Evolutionary conservation across 352 stramenopile genomes (phyloP).

Genomic region (Phytophthora sp.): DNA sequence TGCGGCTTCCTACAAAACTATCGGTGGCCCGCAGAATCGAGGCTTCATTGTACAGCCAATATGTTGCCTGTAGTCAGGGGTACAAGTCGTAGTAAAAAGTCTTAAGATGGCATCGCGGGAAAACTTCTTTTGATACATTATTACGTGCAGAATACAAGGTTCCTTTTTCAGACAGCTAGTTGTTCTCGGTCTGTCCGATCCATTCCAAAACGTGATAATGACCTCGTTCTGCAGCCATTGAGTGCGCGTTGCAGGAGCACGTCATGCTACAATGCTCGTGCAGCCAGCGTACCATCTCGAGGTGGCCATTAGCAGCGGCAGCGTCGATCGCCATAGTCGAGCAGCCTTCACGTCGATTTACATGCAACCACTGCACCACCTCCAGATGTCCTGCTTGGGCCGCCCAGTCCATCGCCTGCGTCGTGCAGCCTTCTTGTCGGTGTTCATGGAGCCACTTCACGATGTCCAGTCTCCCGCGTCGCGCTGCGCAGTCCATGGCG

Average conservation of each 20-base stretch:
- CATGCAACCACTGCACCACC: conserved; percentile 26
- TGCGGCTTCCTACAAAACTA: no score
- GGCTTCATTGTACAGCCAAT: no score
- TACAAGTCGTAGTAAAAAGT: neutral
- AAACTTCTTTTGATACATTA: no score
- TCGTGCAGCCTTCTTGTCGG: conserved; percentile 25
- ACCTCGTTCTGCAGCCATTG: conserved; percentile 11
- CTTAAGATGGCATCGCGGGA: no score
- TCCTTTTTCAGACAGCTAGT: conserved; percentile 13
- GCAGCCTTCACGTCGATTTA: conserved; percentile 22
- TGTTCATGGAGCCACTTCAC: conserved; percentile 22
- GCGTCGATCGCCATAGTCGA: conserved; percentile 26
- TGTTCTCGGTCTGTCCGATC: conserved; percentile 15
- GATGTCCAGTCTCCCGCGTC: conserved; percentile 22
- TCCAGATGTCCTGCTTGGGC: conserved; percentile 22
- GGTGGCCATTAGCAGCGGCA: conserved; percentile 22
- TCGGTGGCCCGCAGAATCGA: no score
- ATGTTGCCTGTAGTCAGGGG: no score
- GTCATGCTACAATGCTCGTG: conserved; percentile 24
- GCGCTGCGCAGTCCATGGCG: conserved; percentile 27
- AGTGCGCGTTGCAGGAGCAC: conserved; percentile 20
- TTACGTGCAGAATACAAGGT: conserved; percentile 35
- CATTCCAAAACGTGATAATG: conserved; percentile 30
- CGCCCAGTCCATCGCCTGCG: conserved; percentile 35
- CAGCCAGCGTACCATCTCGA: conserved; percentile 23